phyloP scores from a whole-genome alignment of 1,284 basidiomycete species.

The Dichomitus squalens region DNA sequence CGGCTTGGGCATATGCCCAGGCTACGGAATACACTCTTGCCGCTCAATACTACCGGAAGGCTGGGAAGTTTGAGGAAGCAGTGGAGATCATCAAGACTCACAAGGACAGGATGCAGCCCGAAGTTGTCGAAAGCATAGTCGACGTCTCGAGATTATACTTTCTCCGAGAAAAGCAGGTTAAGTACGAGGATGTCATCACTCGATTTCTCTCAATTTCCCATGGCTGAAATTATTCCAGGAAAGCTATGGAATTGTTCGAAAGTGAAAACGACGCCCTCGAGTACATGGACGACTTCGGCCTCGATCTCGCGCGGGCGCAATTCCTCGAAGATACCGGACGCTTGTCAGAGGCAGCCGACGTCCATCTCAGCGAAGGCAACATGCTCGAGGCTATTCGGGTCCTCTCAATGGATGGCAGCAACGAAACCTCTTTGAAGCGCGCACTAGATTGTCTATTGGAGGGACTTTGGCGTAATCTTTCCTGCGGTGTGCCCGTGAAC shows the following conservation, averaged over 20 bases:
- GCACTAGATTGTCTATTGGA: constrained; percentile 29
- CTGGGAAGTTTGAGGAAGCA: constrained; percentile 55
- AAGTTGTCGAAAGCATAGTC: constrained; percentile 44
- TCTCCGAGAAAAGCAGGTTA: constrained; percentile 43
- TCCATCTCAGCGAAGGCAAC: constrained; percentile 55
- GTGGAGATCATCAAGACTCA: constrained; percentile 46
- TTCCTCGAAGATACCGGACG: constrained; percentile 50
- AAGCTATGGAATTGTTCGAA: constrained; percentile 51
- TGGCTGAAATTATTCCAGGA: constrained; percentile 34
- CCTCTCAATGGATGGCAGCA: constrained; percentile 40
- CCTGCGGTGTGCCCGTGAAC: constrained; percentile 27
- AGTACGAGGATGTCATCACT: constrained; percentile 44
- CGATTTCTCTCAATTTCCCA: too few relatives aligned
- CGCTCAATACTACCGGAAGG: constrained; percentile 50
- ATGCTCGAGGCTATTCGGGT: constrained; percentile 49
- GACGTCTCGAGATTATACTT: constrained; percentile 56
- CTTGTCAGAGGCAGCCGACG: constrained; percentile 54
- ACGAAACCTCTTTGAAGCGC: constrained; percentile 16
- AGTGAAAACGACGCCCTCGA: constrained; percentile 55
- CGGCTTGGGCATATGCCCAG: constrained; percentile 47
- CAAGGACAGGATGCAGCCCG: constrained; percentile 33
- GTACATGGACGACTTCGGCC: constrained; percentile 57
- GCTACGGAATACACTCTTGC: constrained; percentile 49
- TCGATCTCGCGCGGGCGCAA: constrained; percentile 52
- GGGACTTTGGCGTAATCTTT: constrained; percentile 32